Base-by-base conservation (phyloP, 164 flowering plant species). In the Echeveria elegans region DNA sequence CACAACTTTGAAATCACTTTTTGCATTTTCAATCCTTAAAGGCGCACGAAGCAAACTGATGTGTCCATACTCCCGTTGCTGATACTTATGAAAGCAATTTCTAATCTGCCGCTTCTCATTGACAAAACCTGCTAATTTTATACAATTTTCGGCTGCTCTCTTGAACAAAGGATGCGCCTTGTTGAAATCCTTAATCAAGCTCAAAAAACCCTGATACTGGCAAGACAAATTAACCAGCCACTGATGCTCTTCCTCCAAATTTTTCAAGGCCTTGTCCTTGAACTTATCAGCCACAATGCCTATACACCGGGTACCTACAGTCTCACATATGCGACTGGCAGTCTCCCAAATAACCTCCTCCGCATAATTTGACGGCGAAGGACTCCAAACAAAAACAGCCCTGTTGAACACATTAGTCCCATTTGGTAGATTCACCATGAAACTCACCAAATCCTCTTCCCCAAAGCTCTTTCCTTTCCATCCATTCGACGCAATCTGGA, bases 141-240 rank as follows among this genome's bases (percentile, higher is more conserved):
- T 43, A 68, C 95, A 90, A 69, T 87, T 87, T 21, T 73, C 79
- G 24, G 77, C 62, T 0, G 83, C 96, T 24, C 69, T 72, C 70
- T 74, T 81, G 73, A 89, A 86, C 53, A 88, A 70, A 4, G 85
- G 85, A 68, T 89, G 89, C 71, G 88, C 90, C 72, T 75, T 83
- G 61, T 71, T 72, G 66, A 88, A 89, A 64, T 91, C 96, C 77
- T 88, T 87, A 45, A 91, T 81, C 80, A 91, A 79, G 72, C 82
- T 86, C 52, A 34, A 74, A 67, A 94, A 78, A 19, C 86, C 97
- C 52, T 88, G 92, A 68, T 81, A 75, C 73, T 92, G 98, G 74
- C 98, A 92, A 64, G 85, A 77, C 6, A 88, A 80, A 74, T 90
- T 90, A 38, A 90, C 90, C 97, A 87, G 89, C 96, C 96, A 91